Evolutionary conservation across 129 eudicot species (phyloP), one percentile per base, ranked within the genome.

Genomic region (Calendula officinalis): DNA sequence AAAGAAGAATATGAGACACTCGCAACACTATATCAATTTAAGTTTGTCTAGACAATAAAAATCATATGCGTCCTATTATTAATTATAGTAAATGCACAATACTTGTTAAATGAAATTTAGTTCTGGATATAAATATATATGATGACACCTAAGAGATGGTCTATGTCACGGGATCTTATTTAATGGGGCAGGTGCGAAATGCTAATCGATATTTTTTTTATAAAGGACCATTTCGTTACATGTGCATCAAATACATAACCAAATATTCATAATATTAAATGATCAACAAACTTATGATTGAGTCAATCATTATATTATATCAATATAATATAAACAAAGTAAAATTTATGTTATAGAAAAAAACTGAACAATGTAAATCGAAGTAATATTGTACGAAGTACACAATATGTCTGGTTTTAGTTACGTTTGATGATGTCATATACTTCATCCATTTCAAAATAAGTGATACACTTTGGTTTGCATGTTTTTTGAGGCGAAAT

Each of bases 101-200:
- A 10, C 5, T 45, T 45, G 12, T 45, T 5, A 0, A 3, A 12
- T 6, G 16, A 45, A 45, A 45, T 12, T 45, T 9, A 3, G 50
- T 12, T 45, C 13, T 12, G 50, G 13, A 45, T 43, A 22, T 43
- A 4, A 45, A 45, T 2, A 45, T n/a, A 9, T 45, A 22, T 22
- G 30, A 22, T 22, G 30, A 22, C 30, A 22, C 30, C 30, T 22
- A 22, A 22, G 30, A 22, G 13, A 6, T 45, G 50, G 50, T 15
- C 43, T 55, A 33, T 55, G 39, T 55, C 60, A 7, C 3, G 22
- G 22, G 30, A 48, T 22, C 60, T 12, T 55, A 55, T 55, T 55
- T 11, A 55, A 55, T 55, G 39, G 41, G 41, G 17, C 41, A 55
- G 41, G 60, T 55, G 60, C 60, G 30, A 10, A 5, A 33, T 55